phyloP scores from a whole-genome alignment of 2,329 filamentous ascomycete species.

The Aureobasidium sp. region DNA sequence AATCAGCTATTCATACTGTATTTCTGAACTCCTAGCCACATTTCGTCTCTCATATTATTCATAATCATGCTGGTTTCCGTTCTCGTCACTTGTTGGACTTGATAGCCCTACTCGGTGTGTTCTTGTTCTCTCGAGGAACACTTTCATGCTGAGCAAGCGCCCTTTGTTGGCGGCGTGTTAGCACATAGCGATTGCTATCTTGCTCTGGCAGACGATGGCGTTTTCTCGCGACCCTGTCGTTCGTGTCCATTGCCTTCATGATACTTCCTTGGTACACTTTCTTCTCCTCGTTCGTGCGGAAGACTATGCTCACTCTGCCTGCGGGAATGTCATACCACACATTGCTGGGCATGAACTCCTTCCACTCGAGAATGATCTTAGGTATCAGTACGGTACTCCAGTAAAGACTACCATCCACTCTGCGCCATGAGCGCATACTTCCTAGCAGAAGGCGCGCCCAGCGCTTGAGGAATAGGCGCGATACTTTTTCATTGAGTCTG shows the following conservation, averaged over 20 bases:
- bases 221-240: not conserved
- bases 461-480: conserved; percentile 18
- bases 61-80: not conserved
- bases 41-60: not conserved
- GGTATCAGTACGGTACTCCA: conserved; percentile 20
- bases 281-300: conserved; percentile 5
- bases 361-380: conserved; percentile 23
- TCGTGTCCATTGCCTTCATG: not conserved
- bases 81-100: not conserved
- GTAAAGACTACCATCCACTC: not conserved
- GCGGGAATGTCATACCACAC: conserved; percentile 26
- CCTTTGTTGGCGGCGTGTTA: not conserved
- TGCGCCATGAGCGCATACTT: conserved; percentile 5
- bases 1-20: not conserved
- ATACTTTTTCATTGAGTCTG: not conserved
- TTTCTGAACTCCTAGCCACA: not conserved
- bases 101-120: not conserved
- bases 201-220: not conserved
- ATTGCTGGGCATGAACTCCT: conserved; percentile 18
- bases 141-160: not conserved
- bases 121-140: not conserved
- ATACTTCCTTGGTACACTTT: not conserved
- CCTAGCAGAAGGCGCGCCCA: conserved; percentile 26
- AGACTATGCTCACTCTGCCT: conserved; percentile 24
- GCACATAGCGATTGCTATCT: not conserved